These are phyloP conservation scores for Juglanconis sp. DNA, from an alignment of 2,329 filamentous ascomycete species.

Conservation along the genomic window DNA sequence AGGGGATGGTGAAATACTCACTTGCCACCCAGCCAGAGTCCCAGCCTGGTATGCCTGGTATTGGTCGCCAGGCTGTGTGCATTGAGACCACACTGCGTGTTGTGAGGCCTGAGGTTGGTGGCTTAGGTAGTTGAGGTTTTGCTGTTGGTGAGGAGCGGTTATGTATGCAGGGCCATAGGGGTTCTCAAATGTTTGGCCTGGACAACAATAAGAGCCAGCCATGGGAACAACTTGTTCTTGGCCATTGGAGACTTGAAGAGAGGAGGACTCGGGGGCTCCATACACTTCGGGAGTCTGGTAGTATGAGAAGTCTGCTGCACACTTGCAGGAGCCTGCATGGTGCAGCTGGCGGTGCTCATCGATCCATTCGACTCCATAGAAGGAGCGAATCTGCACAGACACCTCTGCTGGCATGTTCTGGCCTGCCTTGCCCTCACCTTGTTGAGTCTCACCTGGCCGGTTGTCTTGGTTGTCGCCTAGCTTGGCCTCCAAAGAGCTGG, in stretches of 20 bases:
- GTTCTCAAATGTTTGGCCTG: background rate
- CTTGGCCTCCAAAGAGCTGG: too few species aligned
- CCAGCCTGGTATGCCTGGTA: background rate
- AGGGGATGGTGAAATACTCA: background rate
- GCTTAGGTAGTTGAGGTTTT: background rate
- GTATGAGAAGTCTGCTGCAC: constrained; percentile 30
- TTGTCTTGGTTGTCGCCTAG: background rate
- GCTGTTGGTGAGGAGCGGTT: too few species aligned
- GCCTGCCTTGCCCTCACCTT: constrained; percentile 16
- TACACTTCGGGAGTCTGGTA: constrained; percentile 24
- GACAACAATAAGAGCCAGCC: background rate
- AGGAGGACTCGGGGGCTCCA: background rate
- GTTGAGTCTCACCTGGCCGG: background rate
- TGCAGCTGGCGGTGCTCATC: constrained; percentile 37
- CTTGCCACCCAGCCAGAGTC: too few species aligned
- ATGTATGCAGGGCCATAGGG: too few species aligned
- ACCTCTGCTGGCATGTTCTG: constrained; percentile 20
- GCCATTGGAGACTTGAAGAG: background rate
- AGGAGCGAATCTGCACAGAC: constrained; percentile 30
- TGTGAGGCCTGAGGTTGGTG: background rate
- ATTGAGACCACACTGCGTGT: background rate
- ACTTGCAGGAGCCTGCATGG: constrained; percentile 31
- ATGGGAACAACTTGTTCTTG: constrained; percentile 1
- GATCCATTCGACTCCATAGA: constrained; percentile 40
- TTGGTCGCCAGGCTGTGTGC: background rate